Evolutionary conservation across 805 yeast species (phyloP).

Genomic region (Candida sphagnicola): DNA sequence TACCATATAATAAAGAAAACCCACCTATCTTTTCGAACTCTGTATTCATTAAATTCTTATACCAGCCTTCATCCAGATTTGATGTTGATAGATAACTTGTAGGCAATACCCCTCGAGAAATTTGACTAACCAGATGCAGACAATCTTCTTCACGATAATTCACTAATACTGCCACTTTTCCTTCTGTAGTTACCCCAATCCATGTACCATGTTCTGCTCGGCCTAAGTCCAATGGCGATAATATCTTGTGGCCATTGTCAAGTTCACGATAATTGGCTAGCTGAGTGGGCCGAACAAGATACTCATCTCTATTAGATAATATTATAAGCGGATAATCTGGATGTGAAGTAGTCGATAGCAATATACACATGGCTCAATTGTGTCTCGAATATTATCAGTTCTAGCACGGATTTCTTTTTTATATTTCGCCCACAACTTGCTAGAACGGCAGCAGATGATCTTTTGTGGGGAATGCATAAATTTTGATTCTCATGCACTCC

Average conservation of each 20-base stretch:
- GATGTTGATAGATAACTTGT: constrained; percentile 38
- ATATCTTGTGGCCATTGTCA: constrained; percentile 33
- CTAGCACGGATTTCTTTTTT: too few species aligned
- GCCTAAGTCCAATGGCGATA: constrained; percentile 74
- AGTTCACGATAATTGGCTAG: constrained; percentile 38
- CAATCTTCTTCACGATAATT: constrained; percentile 57
- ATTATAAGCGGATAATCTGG: constrained; percentile 72
- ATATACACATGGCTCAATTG: constrained; percentile 86
- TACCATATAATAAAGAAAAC: constrained; percentile 58
- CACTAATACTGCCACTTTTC: constrained; percentile 68
- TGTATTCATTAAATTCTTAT: constrained; percentile 19
- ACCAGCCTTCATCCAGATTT: constrained; percentile 44
- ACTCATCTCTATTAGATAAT: constrained; percentile 87
- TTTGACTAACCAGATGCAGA: constrained; percentile 22
- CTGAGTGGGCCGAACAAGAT: constrained; percentile 66
- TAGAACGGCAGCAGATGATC: too few species aligned
- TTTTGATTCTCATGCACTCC: not conserved
- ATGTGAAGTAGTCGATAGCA: constrained; percentile 63
- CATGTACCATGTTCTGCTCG: constrained; percentile 82
- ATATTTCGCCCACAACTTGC: too few species aligned
- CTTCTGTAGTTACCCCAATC: constrained; percentile 67
- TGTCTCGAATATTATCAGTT: too few species aligned
- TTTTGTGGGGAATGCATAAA: not conserved
- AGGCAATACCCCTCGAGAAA: constrained; percentile 55
- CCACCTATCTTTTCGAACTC: constrained; percentile 49